Evolutionary conservation across 805 yeast species (phyloP).

Genomic region (Yamadazyma laniorum): DNA sequence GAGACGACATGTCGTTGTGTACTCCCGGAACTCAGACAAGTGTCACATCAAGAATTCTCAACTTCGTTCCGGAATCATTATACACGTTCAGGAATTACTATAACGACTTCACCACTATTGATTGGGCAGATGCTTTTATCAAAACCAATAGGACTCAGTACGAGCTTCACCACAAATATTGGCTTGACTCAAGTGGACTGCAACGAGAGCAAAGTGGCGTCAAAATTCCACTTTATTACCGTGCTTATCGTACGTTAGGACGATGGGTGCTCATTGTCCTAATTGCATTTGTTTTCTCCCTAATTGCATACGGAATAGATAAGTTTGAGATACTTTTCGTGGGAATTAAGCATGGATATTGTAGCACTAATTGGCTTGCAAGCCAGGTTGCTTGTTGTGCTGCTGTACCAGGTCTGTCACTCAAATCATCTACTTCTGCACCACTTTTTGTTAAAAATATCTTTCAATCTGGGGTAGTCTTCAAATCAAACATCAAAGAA

Average conservation of each 20-base stretch:
- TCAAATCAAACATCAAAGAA: slow-evolving; percentile 8
- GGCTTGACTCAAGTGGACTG: slow-evolving; percentile 11
- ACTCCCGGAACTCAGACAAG: slow-evolving; percentile 16
- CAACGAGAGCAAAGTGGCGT: background rate
- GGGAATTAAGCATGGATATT: slow-evolving; percentile 53
- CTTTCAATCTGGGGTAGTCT: slow-evolving; percentile 21
- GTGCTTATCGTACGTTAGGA: slow-evolving; percentile 36
- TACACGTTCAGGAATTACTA: slow-evolving; percentile 39
- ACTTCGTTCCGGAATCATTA: slow-evolving; percentile 17
- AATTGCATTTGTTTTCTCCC: slow-evolving; percentile 45
- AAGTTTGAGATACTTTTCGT: slow-evolving; percentile 46
- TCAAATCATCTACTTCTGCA: slow-evolving; percentile 5
- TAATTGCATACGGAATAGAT: slow-evolving; percentile 51
- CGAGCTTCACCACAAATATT: slow-evolving; percentile 32
- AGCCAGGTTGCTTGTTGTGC: slow-evolving; percentile 45
- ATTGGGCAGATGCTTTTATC: slow-evolving; percentile 53
- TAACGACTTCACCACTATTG: slow-evolving; percentile 61
- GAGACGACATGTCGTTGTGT: slow-evolving; percentile 12
- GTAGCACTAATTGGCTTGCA: slow-evolving; percentile 43
- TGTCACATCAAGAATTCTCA: slow-evolving; percentile 15
- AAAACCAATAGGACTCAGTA: slow-evolving; percentile 42
- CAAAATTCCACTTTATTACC: slow-evolving; percentile 21
- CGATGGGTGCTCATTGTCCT: slow-evolving; percentile 51
- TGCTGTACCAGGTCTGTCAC: background rate
- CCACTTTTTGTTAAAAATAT: slow-evolving; percentile 10